A percentile compares a stretch with the other conserved stretches of the same genome.
Conservation (phyloP, 225 moss, liverwort and hornwort species). For the Sphagnum tenellum region DNA sequence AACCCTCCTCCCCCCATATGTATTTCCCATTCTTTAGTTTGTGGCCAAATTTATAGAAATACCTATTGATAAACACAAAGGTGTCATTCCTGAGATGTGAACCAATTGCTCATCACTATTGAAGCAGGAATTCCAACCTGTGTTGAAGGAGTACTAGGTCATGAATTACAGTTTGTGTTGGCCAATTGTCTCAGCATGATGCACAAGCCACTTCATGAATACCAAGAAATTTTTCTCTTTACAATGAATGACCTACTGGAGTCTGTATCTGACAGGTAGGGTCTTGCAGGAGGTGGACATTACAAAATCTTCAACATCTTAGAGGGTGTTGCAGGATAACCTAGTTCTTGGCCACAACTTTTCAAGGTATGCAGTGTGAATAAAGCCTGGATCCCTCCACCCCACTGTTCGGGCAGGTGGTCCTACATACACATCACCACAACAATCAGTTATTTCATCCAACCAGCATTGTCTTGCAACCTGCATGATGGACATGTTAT, state of each 20-base stretch:
- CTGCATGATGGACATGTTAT: too few species aligned
- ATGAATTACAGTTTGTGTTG: too few species aligned
- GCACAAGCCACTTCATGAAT: too few species aligned
- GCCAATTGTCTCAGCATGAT: too few species aligned
- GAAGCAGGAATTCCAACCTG: too few species aligned
- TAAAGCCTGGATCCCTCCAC: constrained; percentile 35
- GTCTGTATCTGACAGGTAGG: too few species aligned
- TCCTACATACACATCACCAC: constrained; percentile 10
- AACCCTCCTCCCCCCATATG: constrained; percentile 36
- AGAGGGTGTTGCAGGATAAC: constrained; percentile 4
- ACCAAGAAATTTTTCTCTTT: too few species aligned
- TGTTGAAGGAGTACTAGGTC: too few species aligned
- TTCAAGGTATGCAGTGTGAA: constrained; percentile 29
- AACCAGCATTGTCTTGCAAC: too few species aligned
- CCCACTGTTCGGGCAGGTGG: constrained; percentile 33
- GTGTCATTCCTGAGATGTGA: neutral
- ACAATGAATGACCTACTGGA: too few species aligned
- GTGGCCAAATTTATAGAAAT: constrained; percentile 60
- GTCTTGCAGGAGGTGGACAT: too few species aligned
- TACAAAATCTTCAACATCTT: neutral
- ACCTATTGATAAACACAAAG: constrained; percentile 17
- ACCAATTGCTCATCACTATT: neutral
- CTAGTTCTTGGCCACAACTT: constrained; percentile 16
- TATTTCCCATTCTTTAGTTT: constrained; percentile 31
- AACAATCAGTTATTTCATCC: too few species aligned